Percentiles rank a stretch among this genome's conserved stretches.
Evolutionary conservation across 768 basidiomycete species (phyloP).

Genomic region (Tubosaeta sp.): DNA sequence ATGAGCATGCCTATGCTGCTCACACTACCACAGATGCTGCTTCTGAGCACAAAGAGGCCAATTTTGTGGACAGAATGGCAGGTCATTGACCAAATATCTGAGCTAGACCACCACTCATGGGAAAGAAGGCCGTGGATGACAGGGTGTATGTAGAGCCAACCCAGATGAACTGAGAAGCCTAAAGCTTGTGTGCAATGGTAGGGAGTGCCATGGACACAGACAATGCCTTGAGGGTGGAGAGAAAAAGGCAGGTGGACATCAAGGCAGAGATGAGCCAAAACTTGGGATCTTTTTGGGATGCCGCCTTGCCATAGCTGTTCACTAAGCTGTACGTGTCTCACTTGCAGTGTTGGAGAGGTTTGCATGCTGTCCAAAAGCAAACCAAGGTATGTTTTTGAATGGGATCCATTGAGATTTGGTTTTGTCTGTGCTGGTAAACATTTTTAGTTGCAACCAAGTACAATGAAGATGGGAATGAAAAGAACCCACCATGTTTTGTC

Average conservation of each 20-base stretch:
- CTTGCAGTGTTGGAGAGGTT: background rate
- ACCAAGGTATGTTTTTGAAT: no score
- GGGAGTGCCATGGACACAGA: slow-evolving; percentile 32
- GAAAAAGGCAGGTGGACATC: slow-evolving; percentile 21
- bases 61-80: slow-evolving; percentile 20
- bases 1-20: slow-evolving; percentile 20
- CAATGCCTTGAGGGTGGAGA: slow-evolving; percentile 26
- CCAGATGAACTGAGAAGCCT: slow-evolving; percentile 32
- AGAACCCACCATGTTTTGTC: background rate
- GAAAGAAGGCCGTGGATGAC: slow-evolving; percentile 35
- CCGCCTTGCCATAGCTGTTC: background rate
- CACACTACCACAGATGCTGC: slow-evolving; percentile 32
- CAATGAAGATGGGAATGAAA: background rate
- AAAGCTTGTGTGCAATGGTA: slow-evolving; percentile 28
- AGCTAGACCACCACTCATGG: slow-evolving; percentile 32
- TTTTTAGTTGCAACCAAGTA: no score
- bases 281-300: slow-evolving; percentile 10
- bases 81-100: slow-evolving; percentile 29
- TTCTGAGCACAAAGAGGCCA: slow-evolving; percentile 31
- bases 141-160: slow-evolving; percentile 36
- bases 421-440: no score
- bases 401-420: no score
- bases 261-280: slow-evolving; percentile 29
- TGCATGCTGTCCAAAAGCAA: no score
- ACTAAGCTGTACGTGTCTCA: no score